Evolutionary conservation across 441 rosid genomes (phyloP), one percentile per base, ranked within the genome.

Genomic region (Metrosideros polymorpha): DNA sequence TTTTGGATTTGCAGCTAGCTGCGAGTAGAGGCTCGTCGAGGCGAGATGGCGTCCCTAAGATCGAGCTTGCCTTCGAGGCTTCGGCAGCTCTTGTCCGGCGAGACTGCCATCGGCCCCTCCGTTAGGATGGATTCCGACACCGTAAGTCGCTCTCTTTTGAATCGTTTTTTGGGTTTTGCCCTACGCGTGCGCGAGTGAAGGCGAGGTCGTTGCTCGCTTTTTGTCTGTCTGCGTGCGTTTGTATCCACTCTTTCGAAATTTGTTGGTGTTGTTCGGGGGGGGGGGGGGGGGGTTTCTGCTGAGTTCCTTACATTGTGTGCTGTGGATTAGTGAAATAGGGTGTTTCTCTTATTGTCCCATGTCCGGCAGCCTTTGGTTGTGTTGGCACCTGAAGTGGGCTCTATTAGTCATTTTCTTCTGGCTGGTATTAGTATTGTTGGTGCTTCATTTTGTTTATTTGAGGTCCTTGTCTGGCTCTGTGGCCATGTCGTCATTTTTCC

Each of bases 21-120:
- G 92, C 86, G 86, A 92, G 92, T 88, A 89, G 90, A 89, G 88
- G 83, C 89, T 57, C 52, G 90, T 84, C 87, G 90, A 85, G 90
- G 88, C 85, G 91, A 87, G 92, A 97, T 97, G 99, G 93, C 98
- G 85, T 89, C 95, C 86, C 89, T 91, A 89, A 93, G 99, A 92
- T 93, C 99, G 91, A 94, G 93, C 91, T 92, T 98, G 94, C 99
- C 98, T 84, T 95, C 98, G 77, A 92, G 99, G 89, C 92, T 96
- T 82, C 95, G 99, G 87, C 99, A 94, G 90, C 98, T 96, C 86
- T 88, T 98, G 83, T 94, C 98, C 85, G 99, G 98, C 35, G 99
- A 98, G 87, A 95, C 93, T 75, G 89, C 95, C 52, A 88, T 94
- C 85, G 96, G 96, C 18, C 97, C 99, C 39, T 95, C 98, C 84